Evolutionary conservation across 345 rosid genomes (phyloP).

Genomic region (Sapria himalayana): DNA sequence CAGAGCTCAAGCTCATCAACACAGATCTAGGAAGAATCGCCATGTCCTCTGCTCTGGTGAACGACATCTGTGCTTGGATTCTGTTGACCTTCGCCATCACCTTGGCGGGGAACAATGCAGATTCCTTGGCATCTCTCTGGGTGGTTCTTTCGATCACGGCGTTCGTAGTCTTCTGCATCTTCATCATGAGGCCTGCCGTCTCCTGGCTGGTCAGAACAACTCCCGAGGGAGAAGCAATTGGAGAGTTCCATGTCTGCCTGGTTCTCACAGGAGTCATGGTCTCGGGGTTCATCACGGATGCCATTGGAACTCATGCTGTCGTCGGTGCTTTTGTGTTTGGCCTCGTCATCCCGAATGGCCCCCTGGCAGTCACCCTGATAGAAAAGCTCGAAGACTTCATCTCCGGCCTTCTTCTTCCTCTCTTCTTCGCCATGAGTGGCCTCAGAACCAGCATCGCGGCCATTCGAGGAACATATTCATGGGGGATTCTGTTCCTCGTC

Average conservation of each 20-base stretch:
- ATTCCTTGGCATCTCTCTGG: constrained; percentile 49
- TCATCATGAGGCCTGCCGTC: constrained; percentile 45
- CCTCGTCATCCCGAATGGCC: constrained; percentile 75
- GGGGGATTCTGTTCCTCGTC: constrained; percentile 28
- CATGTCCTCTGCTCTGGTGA: constrained; percentile 78
- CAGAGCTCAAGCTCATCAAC: constrained; percentile 78
- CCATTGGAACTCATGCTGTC: constrained; percentile 87
- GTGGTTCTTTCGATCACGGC: constrained; percentile 37
- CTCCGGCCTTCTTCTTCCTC: constrained; percentile 83
- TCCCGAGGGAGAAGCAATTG: constrained; percentile 74
- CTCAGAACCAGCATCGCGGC: constrained; percentile 40
- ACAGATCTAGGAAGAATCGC: constrained; percentile 77
- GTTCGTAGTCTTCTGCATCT: constrained; percentile 32
- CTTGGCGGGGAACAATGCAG: constrained; percentile 33
- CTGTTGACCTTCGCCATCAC: constrained; percentile 68
- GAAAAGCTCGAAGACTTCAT: constrained; percentile 94
- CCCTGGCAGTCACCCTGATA: constrained; percentile 63
- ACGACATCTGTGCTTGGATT: constrained; percentile 85
- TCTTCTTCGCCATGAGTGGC: constrained; percentile 85
- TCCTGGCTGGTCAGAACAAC: constrained; percentile 52
- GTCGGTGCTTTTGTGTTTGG: constrained; percentile 91
- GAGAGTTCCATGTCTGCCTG: constrained; percentile 59
- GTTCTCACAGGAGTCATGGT: constrained; percentile 92
- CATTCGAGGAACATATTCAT: constrained; percentile 24
- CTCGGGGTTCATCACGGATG: constrained; percentile 74